Base-by-base conservation (phyloP, 768 basidiomycete species). In the Coprinellus micaceus region DNA sequence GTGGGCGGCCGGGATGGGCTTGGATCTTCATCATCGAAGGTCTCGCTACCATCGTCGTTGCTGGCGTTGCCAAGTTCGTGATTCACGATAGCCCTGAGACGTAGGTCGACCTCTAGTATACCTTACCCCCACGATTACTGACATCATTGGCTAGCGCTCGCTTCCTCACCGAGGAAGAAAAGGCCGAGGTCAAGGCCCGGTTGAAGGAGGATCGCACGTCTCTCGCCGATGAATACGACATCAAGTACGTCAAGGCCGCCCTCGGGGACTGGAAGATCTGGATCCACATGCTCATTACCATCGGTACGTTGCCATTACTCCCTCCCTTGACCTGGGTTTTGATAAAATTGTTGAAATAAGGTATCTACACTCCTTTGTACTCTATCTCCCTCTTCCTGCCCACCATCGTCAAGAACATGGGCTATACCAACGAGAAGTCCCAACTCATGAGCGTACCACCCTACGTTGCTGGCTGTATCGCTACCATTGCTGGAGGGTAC, bases 11-110 rank as follows among this genome's bases (percentile, higher is more conserved):
- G 2, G 70, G 70, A 17, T 71, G 68, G 70, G 61, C 70, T 12
- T 69, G 70, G 68, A 71, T 71, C 43, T 71, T 71, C 55, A 69
- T 71, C 46, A 45, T 71, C 25, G 69, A 71, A 51, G 69, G 69
- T 21, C 11, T 71, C 21, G 58, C 56, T 15, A 71, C 69, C 1
- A 55, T 71, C 47, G 2, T 69, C 15, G 63, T 69, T 15, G 70
- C 67, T 2, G 17, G 54, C 47, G 56, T 66, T 21, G 67, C 70
- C 4, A 66, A 62, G 30, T 69, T 59, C 25, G 50, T 69, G n/a
- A 66, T 71, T 30, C 53, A 68, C 47, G 68, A 69, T 30, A 65
- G 48, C 40, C 69, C 68, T 11, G 67, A 69, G 52, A 69, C 67
- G 69, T 68, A 54, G 39, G 65, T 64, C 1, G 33, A 11, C n/a